phyloP scores from a whole-genome alignment of 352 stramenopile genomes.

The Globisporangium ultimum region DNA sequence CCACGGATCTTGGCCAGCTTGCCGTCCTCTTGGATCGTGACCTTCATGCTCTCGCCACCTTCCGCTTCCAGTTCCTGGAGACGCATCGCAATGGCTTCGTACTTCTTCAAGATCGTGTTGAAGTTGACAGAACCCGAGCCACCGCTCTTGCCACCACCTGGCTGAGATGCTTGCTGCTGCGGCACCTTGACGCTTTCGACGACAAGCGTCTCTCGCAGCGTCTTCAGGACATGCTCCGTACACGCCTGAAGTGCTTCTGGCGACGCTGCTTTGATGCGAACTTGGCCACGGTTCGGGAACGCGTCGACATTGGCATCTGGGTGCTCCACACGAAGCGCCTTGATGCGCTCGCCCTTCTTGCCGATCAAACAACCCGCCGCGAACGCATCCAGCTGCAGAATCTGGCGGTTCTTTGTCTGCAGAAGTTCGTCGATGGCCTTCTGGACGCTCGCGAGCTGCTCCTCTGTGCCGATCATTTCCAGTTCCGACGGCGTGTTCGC shows the following conservation, averaged over 20 bases:
- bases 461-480: constrained; percentile 70
- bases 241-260: constrained; percentile 55
- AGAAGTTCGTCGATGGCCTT: constrained; percentile 53
- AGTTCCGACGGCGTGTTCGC: constrained; percentile 42
- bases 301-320: constrained; percentile 65
- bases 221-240: constrained; percentile 59
- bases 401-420: constrained; percentile 73
- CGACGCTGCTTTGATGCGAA: constrained; percentile 62
- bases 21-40: constrained; percentile 65
- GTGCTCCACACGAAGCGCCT: constrained; percentile 55
- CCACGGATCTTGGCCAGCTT: constrained; percentile 69
- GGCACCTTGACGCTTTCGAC: constrained; percentile 58
- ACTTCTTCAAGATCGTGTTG: constrained; percentile 48
- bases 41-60: constrained; percentile 61
- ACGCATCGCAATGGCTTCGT: constrained; percentile 51
- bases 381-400: constrained; percentile 74
- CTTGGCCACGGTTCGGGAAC: constrained; percentile 63
- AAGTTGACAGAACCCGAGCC: constrained; percentile 37
- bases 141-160: constrained; percentile 13
- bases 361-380: constrained; percentile 69
- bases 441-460: constrained; percentile 55
- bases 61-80: constrained; percentile 72
- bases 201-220: constrained; percentile 56
- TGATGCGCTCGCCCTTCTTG: constrained; percentile 81
- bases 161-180: constrained; percentile 4